A percentile compares a stretch with the other conserved stretches of the same genome.
These are phyloP conservation scores for Plasmodium vivax DNA, from an alignment of 169 alveolate genomes.

Conservation along the genomic window DNA sequence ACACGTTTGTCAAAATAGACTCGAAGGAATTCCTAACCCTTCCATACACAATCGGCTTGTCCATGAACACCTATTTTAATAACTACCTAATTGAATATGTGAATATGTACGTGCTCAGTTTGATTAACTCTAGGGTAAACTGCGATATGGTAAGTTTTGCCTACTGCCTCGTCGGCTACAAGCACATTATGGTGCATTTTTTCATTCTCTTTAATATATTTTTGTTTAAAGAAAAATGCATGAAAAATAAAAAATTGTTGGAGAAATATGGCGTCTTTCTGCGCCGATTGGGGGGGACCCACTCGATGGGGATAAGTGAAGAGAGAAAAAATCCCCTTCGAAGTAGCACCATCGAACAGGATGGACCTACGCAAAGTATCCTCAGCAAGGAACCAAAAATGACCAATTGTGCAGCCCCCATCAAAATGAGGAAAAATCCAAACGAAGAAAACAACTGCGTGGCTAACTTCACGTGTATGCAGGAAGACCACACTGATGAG, in stretches of 20 bases:
- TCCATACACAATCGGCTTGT: conserved; percentile 50
- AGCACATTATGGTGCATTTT: conserved; percentile 39
- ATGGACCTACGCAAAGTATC: background rate
- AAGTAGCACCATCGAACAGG: background rate
- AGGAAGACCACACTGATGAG: background rate
- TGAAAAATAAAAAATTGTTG: conserved; percentile 2
- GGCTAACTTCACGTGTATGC: background rate
- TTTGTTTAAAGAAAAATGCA: conserved; percentile 32
- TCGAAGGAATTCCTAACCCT: conserved; percentile 61
- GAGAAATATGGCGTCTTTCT: conserved; percentile 18
- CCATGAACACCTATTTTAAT: conserved; percentile 68
- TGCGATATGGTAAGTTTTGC: conserved; percentile 38
- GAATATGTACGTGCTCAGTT: conserved; percentile 42
- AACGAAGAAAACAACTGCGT: background rate
- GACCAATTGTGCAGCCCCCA: background rate
- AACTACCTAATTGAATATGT: conserved; percentile 60
- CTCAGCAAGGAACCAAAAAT: background rate
- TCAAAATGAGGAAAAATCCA: background rate
- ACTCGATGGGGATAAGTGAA: background rate
- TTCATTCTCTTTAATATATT: conserved; percentile 48
- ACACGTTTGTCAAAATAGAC: conserved; percentile 38
- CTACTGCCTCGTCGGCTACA: conserved; percentile 38
- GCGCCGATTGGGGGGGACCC: background rate
- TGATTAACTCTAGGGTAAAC: conserved; percentile 57
- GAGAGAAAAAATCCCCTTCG: background rate